These are phyloP conservation scores for Chlorophyllum brunneum DNA, from an alignment of 768 basidiomycete species.

Conservation along the genomic window DNA sequence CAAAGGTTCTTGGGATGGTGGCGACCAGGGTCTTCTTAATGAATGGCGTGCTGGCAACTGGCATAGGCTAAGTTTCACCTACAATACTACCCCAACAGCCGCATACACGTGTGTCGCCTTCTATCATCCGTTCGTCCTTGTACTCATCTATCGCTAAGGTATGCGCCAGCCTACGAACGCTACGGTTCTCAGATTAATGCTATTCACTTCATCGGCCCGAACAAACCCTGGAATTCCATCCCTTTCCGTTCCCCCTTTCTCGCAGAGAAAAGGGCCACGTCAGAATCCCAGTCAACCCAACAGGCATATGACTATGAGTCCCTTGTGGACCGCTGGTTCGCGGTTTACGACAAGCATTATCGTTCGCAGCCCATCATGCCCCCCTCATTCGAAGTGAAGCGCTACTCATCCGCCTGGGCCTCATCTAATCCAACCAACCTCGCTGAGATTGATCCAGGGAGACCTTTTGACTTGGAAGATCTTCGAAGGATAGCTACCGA, in stretches of 20 bases:
- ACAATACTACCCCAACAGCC: constrained; percentile 97
- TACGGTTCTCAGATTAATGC: constrained; percentile 84
- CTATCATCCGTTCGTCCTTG: constrained; percentile 21
- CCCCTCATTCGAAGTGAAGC: constrained; percentile 56
- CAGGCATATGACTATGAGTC: constrained; percentile 73
- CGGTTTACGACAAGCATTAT: constrained; percentile 85
- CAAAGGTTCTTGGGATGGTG: constrained; percentile 94
- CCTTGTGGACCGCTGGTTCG: constrained; percentile 88
- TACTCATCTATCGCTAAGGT: constrained; percentile 44
- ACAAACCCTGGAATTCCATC: constrained; percentile 91
- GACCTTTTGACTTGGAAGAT: constrained; percentile 55
- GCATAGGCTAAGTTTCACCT: constrained; percentile 94
- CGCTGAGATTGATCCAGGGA: constrained; percentile 11
- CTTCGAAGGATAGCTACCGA: constrained; percentile 59
- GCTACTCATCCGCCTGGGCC: constrained; percentile 79
- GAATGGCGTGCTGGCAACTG: constrained; percentile 88
- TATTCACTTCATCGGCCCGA: constrained; percentile 92
- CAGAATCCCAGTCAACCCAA: constrained; percentile 26
- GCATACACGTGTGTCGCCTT: constrained; percentile 82
- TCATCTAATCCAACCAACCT: constrained; percentile 22
- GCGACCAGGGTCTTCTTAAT: constrained; percentile 97
- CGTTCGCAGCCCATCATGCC: constrained; percentile 49
- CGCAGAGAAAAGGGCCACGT: constrained; percentile 21
- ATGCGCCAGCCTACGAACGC: constrained; percentile 94
- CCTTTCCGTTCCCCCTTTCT: constrained; percentile 60